Conservation (phyloP, 164 flowering plant genomes). For the Euptelea pleiosperma region DNA sequence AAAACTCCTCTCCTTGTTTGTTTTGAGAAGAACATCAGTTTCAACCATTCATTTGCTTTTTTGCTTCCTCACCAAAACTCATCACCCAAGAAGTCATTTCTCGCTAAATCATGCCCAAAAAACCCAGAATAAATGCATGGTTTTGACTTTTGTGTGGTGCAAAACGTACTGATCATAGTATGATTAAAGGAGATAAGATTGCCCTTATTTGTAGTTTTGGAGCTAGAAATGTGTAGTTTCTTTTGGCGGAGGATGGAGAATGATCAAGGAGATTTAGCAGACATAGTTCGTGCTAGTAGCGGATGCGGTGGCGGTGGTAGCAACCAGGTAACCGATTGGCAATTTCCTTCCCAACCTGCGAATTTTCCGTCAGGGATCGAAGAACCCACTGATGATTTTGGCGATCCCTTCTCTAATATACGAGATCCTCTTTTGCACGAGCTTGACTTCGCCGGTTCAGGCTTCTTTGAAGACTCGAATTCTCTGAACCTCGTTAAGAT, state of each 20-base stretch:
- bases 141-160: constrained; percentile 19
- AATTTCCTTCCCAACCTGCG: constrained; percentile 27
- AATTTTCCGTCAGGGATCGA: constrained; percentile 10
- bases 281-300: constrained; percentile 58
- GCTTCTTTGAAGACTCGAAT: constrained; percentile 25
- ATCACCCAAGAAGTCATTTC: constrained; percentile 1
- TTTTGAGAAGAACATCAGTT: constrained; percentile 9
- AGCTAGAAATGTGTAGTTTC: constrained; percentile 33
- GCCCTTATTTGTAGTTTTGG: not conserved
- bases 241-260: constrained; percentile 47
- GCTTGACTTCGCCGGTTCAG: constrained; percentile 18
- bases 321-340: constrained; percentile 18
- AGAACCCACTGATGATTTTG: constrained; percentile 36
- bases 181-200: too few relatives aligned
- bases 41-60: constrained; percentile 7
- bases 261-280: constrained; percentile 74
- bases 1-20: constrained; percentile 12
- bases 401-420: constrained; percentile 51
- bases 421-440: constrained; percentile 58
- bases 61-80: constrained; percentile 13
- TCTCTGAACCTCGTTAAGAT: constrained; percentile 13
- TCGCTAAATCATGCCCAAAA: constrained; percentile 6
- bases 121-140: constrained; percentile 13
- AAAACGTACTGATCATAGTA: too few relatives aligned
- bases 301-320: constrained; percentile 7